A percentile compares a stretch with the other conserved stretches of the same genome.
These are phyloP conservation scores for Ophiostoma tasmaniense DNA, from an alignment of 2,329 filamentous ascomycete genomes.

Conservation along the genomic window DNA sequence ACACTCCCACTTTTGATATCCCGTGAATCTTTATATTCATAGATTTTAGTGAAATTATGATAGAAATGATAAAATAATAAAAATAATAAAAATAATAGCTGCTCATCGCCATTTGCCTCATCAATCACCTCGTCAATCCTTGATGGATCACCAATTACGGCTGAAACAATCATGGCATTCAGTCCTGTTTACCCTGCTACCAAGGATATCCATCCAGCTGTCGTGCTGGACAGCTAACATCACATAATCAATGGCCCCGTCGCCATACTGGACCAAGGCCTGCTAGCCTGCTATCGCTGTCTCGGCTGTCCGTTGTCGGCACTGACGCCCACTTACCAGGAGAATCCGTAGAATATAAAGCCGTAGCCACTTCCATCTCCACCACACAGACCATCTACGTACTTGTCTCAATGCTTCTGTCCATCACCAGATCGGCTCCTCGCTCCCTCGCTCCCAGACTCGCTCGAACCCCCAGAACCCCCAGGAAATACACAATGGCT, in stretches of 20 bases:
- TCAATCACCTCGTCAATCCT: neutral
- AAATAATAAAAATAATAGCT: too few species aligned
- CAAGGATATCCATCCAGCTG: neutral
- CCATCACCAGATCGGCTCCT: neutral
- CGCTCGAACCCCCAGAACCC: neutral
- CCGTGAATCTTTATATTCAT: too few species aligned
- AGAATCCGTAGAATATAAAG: neutral
- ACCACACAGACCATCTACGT: neutral
- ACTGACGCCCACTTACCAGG: neutral
- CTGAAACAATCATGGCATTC: too few species aligned
- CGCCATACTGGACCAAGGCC: neutral
- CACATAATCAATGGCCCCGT: neutral
- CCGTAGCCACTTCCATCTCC: neutral
- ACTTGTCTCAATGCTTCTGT: neutral
- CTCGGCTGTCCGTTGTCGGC: neutral
- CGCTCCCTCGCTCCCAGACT: neutral
- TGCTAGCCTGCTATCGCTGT: neutral
- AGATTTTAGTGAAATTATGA: too few species aligned
- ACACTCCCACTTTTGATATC: neutral
- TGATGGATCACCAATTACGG: neutral
- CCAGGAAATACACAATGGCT: conserved; percentile 8
- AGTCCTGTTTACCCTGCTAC: too few species aligned
- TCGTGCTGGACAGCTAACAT: neutral
- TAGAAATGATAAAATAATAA: too few species aligned
- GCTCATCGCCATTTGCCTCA: neutral